Evolutionary conservation across 805 yeast species (phyloP), one percentile per base, ranked within the genome.

Genomic region (Cyberlindnera sargentensis): DNA sequence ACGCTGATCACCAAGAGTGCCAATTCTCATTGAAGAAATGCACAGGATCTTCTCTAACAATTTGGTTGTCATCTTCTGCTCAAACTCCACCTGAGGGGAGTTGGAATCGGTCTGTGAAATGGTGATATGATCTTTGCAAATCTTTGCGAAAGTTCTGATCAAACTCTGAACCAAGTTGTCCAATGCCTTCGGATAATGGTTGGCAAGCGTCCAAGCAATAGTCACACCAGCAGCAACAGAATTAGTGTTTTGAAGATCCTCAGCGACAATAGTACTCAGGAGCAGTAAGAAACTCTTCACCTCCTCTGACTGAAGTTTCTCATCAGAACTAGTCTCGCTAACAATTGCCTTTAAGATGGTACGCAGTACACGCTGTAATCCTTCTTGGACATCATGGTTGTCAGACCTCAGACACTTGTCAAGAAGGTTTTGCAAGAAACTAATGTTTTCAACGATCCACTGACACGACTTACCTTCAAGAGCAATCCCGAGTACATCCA

Each of bases 1-100:
- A 47, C 99, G 76, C 56, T 91, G 96, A 53, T 93, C 99, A 2
- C 96, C 97, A 26, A 95, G 68, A n/a, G 77, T 74, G 0, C 95
- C 78, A 5, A 93, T 86, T 51, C 97, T 76, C 70, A 77, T 74
- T 0, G 95, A 79, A 1, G 91, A 79, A 41, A 91, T 72, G 49
- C 82, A 81, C 42, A 93, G 67, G 26, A 88, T 78, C 60, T 84
- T 84, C 46, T 84, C 88, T 37, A 93, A 66, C 31, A 89, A 64
- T 46, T 75, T 78, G 0, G 93, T 82, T 0, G 95, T 84, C 72
- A 84, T 82, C 55, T 76, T 81, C 7, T 91, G 85, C 56, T 88
- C 96, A 51, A 73, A 75, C 42, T 84, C 95, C 24, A 67, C 58
- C 34, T 57, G 61, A 9, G 68, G 47, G 5, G 58, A 45, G 1